These are phyloP conservation scores for Exserohilum turcica DNA, from an alignment of 2,329 filamentous ascomycete species.

Conservation along the genomic window DNA sequence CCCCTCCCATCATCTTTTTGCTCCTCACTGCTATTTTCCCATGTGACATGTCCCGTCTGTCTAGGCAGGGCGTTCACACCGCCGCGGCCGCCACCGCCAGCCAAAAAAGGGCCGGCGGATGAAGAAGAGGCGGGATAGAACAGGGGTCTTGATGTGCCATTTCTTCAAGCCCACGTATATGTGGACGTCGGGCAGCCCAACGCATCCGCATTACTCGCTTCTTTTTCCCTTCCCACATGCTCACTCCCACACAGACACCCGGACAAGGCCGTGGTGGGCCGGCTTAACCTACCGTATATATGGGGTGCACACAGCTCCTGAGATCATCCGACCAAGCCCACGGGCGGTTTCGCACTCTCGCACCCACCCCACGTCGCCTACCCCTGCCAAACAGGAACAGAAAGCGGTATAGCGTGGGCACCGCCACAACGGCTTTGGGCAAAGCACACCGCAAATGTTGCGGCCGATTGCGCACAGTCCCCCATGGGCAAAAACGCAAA, in stretches of 20 bases:
- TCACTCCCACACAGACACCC: background rate
- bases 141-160: no score
- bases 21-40: no score
- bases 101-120: background rate
- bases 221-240: background rate
- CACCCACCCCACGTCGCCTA: background rate
- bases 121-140: no score
- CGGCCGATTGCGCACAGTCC: constrained; percentile 16
- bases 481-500: constrained; percentile 21
- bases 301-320: background rate
- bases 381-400: background rate
- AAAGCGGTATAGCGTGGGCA: background rate
- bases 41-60: no score
- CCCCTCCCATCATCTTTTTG: no score
- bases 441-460: background rate
- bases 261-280: background rate
- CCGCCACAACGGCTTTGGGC: constrained; percentile 4
- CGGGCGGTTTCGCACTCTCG: no score
- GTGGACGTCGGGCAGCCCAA: background rate
- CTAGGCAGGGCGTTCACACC: no score
- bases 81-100: no score
- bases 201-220: background rate
- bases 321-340: background rate
- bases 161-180: no score
- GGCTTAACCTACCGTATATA: background rate